Evolutionary conservation across 2,329 filamentous ascomycete species (phyloP).

Genomic region (Immersiporthe knoxdaviesiana): DNA sequence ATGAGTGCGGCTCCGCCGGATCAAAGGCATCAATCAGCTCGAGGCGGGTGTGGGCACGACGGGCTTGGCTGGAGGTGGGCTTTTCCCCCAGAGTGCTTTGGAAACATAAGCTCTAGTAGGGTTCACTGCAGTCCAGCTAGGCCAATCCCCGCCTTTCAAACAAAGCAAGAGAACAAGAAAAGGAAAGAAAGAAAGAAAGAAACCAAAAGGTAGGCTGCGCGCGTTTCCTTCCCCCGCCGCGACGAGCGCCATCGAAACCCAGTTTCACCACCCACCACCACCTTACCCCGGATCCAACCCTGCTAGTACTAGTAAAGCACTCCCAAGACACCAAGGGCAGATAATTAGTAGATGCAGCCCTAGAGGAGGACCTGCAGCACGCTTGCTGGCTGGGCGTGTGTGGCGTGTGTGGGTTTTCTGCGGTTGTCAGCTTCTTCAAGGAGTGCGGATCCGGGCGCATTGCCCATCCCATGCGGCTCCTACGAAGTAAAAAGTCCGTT

Average conservation of each 20-base stretch:
- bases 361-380: neutral
- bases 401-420: neutral
- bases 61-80: too few species aligned
- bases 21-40: slow-evolving; percentile 8
- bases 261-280: neutral
- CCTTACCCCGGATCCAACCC: slow-evolving; percentile 17
- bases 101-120: neutral
- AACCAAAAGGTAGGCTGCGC: neutral
- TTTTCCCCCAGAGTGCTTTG: neutral
- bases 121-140: neutral
- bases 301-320: too few species aligned
- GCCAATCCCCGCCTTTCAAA: neutral
- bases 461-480: neutral
- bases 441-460: neutral
- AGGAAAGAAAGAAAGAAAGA: neutral
- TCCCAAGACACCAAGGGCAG: neutral
- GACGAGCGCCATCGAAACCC: neutral
- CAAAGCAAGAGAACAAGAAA: neutral
- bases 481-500: neutral
- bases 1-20: slow-evolving; percentile 26
- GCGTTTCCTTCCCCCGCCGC: neutral
- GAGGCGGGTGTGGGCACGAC: too few species aligned
- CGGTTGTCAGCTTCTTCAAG: neutral
- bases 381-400: neutral
- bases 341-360: neutral